Base-by-base conservation (phyloP, 2,329 filamentous ascomycete genomes). In the Fusarium sambucinum region DNA sequence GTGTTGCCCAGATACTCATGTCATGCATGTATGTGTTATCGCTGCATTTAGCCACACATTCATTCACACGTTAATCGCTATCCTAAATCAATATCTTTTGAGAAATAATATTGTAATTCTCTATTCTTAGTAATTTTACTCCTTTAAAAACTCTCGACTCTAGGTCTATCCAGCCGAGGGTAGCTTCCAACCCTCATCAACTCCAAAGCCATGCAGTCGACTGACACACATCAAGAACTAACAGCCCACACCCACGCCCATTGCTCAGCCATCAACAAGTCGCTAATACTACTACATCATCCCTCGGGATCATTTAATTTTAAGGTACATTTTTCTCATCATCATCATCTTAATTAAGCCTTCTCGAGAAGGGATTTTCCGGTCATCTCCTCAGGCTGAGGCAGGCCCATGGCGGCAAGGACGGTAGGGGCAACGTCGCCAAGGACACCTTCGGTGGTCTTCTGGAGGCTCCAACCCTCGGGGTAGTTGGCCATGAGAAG, bases 401-500 rank as follows among this genome's bases (percentile, higher is more conserved):
- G 88, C 64, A 99, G 85, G 32, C 96, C 96, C 94, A 99, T 97
- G 76, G 90, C 89, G 8, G 89, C 92, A 42, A 99, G 86, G 62
- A 99, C 80, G 17, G 96, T 99, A n/a, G 96, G 96, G 10, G 96
- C 96, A 33, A 99, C 96, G 77, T 99, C 96, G 63, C 96, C 96
- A 23, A 99, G 86, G n/a, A 99, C 96, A 76, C 94, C 95, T 64
- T 90, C 89, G 59, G 88, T 85, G 83, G 94, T 91, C 85, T 93
- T 90, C 51, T 63, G 50, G 75, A 99, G 84, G 74, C 89, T 93
- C 90, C 92, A 97, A 73, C 92, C 92, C 77, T 92, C 87, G 40
- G 96, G 96, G 11, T 94, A 94, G 79, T 98, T 99, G 78, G 94
- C 93, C 94, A 99, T 97, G 81, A 98, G 89, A 78, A 99, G 95